Conservation (phyloP, 23 red algal genomes). For the Gracilaria gracilis region DNA sequence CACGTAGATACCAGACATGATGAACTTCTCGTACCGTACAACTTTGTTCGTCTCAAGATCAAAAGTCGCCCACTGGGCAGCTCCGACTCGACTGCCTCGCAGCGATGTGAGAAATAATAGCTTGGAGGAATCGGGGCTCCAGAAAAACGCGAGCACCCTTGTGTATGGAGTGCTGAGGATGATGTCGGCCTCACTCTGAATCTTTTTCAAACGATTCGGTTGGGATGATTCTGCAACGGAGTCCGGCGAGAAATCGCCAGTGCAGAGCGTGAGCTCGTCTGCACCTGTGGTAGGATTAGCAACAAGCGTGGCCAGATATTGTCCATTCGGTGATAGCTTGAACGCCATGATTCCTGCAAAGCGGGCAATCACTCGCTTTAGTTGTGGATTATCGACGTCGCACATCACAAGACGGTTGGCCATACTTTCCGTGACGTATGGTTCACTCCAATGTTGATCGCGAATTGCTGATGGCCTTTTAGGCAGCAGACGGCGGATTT, state of each 20-base stretch:
- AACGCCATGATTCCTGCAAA: constrained; percentile 62
- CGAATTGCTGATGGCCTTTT: constrained; percentile 21
- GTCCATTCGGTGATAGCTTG: constrained; percentile 69
- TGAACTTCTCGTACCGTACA: constrained; percentile 67
- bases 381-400: constrained; percentile 62
- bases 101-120: constrained; percentile 71
- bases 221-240: constrained; percentile 20
- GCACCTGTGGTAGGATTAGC: constrained; percentile 65
- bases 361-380: constrained; percentile 40
- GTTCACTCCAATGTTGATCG: constrained; percentile 31
- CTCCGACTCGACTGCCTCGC: constrained; percentile 54
- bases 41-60: constrained; percentile 61
- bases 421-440: constrained; percentile 18
- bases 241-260: constrained; percentile 67
- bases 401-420: constrained; percentile 52
- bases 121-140: constrained; percentile 71
- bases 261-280: constrained; percentile 73
- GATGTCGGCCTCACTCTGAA: constrained; percentile 45
- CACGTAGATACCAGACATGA: constrained; percentile 67
- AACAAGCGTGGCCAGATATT: constrained; percentile 59
- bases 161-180: constrained; percentile 73
- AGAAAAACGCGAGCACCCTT: constrained; percentile 75
- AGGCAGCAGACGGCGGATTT: constrained; percentile 31
- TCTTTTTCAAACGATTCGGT: not conserved
- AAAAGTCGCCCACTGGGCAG: constrained; percentile 67